phyloP scores from a whole-genome alignment of 202 grass and related monocot genomes.

The Setaria viridis region DNA sequence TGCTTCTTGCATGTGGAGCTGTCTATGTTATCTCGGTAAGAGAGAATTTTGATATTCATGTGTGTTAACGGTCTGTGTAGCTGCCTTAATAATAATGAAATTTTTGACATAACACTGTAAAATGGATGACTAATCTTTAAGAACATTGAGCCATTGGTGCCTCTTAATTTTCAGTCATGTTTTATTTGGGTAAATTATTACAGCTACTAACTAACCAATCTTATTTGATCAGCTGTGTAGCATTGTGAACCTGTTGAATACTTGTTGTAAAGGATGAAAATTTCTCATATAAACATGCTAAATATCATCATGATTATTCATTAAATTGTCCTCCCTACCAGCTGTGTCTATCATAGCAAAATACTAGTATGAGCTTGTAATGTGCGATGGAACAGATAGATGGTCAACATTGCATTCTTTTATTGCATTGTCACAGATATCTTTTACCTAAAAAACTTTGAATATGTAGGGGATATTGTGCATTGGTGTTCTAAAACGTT shows the following conservation, averaged over 20 bases:
- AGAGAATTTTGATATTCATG: constrained; percentile 9
- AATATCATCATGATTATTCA: not conserved
- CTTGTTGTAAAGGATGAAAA: not conserved
- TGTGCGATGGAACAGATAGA: constrained; percentile 10
- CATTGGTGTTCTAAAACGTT: constrained; percentile 76
- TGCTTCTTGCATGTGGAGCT: constrained; percentile 87
- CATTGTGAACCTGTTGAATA: constrained; percentile 20
- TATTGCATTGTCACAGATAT: constrained; percentile 2
- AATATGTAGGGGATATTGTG: constrained; percentile 74
- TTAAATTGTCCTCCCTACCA: constrained; percentile 16
- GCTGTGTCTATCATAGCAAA: not conserved
- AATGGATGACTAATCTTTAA: not conserved
- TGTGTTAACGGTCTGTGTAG: not conserved
- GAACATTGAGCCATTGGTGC: not conserved
- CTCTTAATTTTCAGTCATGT: not conserved
- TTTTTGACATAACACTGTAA: not conserved
- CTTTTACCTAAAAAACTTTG: constrained; percentile 34
- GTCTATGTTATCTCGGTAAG: constrained; percentile 85
- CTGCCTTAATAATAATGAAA: constrained; percentile 13
- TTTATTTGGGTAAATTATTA: constrained; percentile 17
- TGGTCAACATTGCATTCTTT: not conserved
- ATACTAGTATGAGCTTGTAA: not conserved
- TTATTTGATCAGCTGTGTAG: constrained; percentile 4
- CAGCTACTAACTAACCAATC: not conserved
- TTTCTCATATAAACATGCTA: not conserved